A percentile compares a stretch with the other conserved stretches of the same genome.
Evolutionary conservation across 768 basidiomycete species (phyloP).

Genomic region (Psilocybe cubensis): DNA sequence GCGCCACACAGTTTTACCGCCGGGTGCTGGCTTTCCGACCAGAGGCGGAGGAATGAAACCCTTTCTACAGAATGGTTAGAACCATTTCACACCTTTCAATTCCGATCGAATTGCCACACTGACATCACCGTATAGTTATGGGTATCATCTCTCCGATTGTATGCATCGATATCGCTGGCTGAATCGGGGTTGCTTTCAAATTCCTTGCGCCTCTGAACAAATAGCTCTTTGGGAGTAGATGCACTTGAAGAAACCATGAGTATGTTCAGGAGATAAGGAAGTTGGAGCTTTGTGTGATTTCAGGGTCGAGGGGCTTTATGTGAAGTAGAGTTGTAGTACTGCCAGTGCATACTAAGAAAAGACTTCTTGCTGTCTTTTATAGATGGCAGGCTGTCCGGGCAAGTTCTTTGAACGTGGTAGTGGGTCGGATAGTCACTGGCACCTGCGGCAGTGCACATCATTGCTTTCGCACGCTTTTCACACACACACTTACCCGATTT

Average conservation of each 20-base stretch:
- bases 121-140: slow-evolving; percentile 13
- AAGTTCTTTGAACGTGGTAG: background rate
- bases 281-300: background rate
- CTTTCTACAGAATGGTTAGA: slow-evolving; percentile 1
- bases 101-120: background rate
- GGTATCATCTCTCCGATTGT: slow-evolving; percentile 1
- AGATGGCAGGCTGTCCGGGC: background rate
- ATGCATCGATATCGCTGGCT: slow-evolving; percentile 5
- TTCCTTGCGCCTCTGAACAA: slow-evolving; percentile 1
- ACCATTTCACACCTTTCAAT: background rate
- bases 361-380: background rate
- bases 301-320: background rate
- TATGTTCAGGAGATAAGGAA: background rate
- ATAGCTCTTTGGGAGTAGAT: background rate
- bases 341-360: background rate
- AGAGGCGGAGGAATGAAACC: slow-evolving; percentile 8
- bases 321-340: background rate
- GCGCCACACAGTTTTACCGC: background rate
- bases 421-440: background rate
- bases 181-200: slow-evolving; percentile 5
- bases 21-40: slow-evolving; percentile 1
- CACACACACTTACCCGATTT: background rate
- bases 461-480: background rate
- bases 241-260: background rate
- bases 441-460: background rate